phyloP scores from a whole-genome alignment of 441 rosid genomes.

The Mallotus repandus region DNA sequence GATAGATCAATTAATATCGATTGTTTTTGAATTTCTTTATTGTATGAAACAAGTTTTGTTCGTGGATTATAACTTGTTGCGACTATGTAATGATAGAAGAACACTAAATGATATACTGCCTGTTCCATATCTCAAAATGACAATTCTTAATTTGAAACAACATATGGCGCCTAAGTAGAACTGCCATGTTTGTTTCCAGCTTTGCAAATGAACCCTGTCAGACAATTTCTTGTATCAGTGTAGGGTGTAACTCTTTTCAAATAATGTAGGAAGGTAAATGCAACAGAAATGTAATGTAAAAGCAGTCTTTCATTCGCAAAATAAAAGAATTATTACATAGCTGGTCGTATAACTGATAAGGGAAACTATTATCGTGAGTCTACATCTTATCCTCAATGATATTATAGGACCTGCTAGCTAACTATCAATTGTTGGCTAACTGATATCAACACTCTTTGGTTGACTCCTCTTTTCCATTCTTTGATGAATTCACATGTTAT shows the following conservation, averaged over 20 bases:
- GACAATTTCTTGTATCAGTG: not conserved
- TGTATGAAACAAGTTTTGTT: not conserved
- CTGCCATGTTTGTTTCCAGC: not conserved
- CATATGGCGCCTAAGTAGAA: not conserved
- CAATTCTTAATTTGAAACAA: not conserved
- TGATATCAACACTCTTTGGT: not conserved
- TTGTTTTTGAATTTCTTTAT: not conserved
- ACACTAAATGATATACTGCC: not conserved
- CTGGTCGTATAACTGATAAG: not conserved
- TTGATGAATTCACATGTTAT: not conserved
- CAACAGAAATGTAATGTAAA: not conserved
- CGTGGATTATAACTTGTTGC: not conserved
- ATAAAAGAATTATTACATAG: not conserved
- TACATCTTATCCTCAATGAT: not conserved
- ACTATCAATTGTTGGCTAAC: not conserved
- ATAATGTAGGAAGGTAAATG: not conserved
- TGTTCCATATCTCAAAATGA: not conserved
- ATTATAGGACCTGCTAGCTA: constrained; percentile 10
- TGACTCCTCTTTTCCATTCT: not conserved
- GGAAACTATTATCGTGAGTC: not conserved
- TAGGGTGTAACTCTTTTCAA: not conserved
- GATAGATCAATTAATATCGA: not conserved
- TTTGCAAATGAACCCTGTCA: not conserved
- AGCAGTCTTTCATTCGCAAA: not conserved
- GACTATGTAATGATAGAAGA: not conserved